These are phyloP conservation scores for Collybia sordida DNA, from an alignment of 768 basidiomycete species.

Conservation along the genomic window DNA sequence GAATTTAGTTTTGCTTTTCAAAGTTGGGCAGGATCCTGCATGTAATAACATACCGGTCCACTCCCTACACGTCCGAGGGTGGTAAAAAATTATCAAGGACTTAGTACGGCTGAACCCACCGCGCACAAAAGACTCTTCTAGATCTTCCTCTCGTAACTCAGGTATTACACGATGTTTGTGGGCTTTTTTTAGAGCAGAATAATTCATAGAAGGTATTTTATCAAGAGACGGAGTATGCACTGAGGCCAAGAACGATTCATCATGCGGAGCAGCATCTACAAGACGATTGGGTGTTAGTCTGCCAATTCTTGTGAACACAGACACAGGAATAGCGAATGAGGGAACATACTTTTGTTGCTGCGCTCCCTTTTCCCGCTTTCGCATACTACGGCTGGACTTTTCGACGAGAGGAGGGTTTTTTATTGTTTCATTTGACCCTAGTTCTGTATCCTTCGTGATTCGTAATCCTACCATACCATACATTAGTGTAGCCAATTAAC, in stretches of 20 bases:
- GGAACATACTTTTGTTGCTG: slow-evolving; percentile 24
- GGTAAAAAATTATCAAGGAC: neutral
- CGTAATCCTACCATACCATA: slow-evolving; percentile 51
- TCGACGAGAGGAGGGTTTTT: slow-evolving; percentile 55
- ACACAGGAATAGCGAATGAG: slow-evolving; percentile 4
- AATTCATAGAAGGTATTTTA: slow-evolving; percentile 38
- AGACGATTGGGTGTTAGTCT: slow-evolving; percentile 26
- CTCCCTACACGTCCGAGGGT: slow-evolving; percentile 50
- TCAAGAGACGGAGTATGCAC: too few relatives aligned
- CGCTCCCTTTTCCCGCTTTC: slow-evolving; percentile 40
- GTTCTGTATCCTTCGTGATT: slow-evolving; percentile 78
- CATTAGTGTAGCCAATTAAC: neutral
- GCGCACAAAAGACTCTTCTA: slow-evolving; percentile 87
- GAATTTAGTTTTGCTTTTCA: slow-evolving; percentile 22
- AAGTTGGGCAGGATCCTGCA: neutral
- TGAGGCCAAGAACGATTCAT: slow-evolving; percentile 13
- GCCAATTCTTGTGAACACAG: slow-evolving; percentile 1
- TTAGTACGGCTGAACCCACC: slow-evolving; percentile 43
- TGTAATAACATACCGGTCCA: slow-evolving; percentile 59
- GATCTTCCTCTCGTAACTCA: slow-evolving; percentile 70
- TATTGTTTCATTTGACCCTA: slow-evolving; percentile 82
- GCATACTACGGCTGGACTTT: slow-evolving; percentile 42
- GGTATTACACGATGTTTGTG: slow-evolving; percentile 64
- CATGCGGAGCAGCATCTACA: slow-evolving; percentile 39
- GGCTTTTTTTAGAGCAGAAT: slow-evolving; percentile 70